Base-by-base conservation (phyloP, 176 grass and related monocot species). In the bread wheat (Triticum aestivum) region DNA sequence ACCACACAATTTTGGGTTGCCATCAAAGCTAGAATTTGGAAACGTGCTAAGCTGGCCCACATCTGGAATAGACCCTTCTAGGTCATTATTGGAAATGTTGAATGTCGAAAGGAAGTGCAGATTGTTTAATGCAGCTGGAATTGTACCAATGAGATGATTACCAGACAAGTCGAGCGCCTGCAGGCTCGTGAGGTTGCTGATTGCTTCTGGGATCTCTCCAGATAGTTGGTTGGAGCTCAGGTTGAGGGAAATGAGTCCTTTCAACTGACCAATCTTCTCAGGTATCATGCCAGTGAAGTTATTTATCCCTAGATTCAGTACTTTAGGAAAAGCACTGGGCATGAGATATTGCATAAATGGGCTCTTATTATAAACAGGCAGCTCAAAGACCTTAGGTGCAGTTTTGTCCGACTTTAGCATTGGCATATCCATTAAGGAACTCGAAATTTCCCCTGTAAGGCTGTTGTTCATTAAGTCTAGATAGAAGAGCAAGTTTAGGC, bases 1-100 rank as follows among this genome's bases (percentile, higher is more conserved):
- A 14, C 84, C 91, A 63, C 91, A 92, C 83, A 92, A 10, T 68
- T 90, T 90, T 7, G 84, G 91, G 67, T 92, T 90, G 11, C 91
- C 80, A 67, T 64, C 74, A 62, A 70, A 92, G 33, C 87, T 92
- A 8, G 87, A 87, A 37, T 10, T 75, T 4, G 72, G 87, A 77
- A 92, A 92, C 0, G 91, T 92, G 79, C 88, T 79, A 21, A 92
- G 70, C 63, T 92, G 87, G 11, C 79, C 67, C 80, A 41, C 80
- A 23, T 13, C 49, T 84, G 91, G 84, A 84, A 92, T 47, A 27
- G 77, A 37, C 14, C 91, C 91, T 86, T 90, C 61, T 14, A 90
- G 75, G 20, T 84, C 87, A 80, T 92, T 92, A 32, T 84, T 67
- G 17, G 91, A 88, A 71, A 84, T 61, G 4, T 88, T 92, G 85